Base-by-base conservation (phyloP, 1,284 basidiomycete genomes). In the Ceratobasidium sp. region DNA sequence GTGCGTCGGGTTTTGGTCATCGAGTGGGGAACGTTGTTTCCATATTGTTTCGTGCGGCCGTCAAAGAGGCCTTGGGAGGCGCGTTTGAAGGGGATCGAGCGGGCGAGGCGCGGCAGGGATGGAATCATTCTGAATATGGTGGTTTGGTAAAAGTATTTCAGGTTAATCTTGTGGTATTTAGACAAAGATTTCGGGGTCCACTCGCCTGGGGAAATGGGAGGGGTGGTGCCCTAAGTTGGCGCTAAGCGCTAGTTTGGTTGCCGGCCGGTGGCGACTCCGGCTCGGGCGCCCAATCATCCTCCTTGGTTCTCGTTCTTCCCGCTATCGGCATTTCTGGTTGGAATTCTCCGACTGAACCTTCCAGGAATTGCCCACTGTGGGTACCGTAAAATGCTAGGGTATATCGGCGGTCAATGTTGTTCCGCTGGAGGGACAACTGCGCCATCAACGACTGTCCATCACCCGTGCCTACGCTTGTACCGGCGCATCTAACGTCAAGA, bases 11-110 rank as follows among this genome's bases (percentile, higher is more conserved):
- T 96, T 84, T 96, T 96, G 81, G 92, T 88, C 81, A 93, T 90
- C 27, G 95, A 97, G 82, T 94, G 92, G 0, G 95, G 94, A 66
- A 96, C 93, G 80, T 92, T 96, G 86, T 97, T 96, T 48, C 95
- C 95, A 77, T 89, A 90, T 78, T 89, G 90, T 77, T 90, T 92
- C 65, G 84, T 88, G 80, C 90, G 91, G 19, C 92, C 92, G 74
- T 94, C 92, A 81, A 92, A 94, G 0, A 95, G 88, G 69, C 92
- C 92, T 1, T 88, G 83, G 76, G 92, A 88, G 0, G 92, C 83
- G 49, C 91, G 88, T 81, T 93, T 93, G 84, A 93, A 93, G 3
- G 66, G 66, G 19, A 29, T 58, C 11, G 66, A 69, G 19, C 66
- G 66, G 13, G 66, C 51, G n/a, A 69, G 66, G 43, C 34, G 31